Conservation (phyloP, 495 filamentous ascomycete genomes). For the Neurospora sublineolata region DNA sequence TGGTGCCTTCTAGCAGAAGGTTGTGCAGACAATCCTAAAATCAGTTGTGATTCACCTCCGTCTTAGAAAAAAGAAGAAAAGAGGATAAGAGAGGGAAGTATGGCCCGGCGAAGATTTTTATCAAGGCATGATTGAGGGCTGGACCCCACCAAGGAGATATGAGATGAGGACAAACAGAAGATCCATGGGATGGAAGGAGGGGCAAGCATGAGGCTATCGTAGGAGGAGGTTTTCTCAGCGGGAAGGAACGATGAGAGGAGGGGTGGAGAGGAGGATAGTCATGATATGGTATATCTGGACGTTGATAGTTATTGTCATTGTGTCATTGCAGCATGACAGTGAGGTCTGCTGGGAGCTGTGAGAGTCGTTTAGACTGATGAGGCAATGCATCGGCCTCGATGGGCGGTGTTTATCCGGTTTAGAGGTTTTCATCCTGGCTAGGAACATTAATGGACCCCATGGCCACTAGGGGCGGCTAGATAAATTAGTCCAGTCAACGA, state of each 20-base stretch:
- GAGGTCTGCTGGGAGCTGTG: background rate
- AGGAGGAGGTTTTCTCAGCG: background rate
- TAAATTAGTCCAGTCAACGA: background rate
- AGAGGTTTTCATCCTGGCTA: background rate
- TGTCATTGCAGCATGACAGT: background rate
- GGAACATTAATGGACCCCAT: background rate
- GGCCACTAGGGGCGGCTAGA: background rate
- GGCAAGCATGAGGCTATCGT: background rate
- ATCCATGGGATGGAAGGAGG: background rate
- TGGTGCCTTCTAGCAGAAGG: background rate
- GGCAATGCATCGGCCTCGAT: background rate
- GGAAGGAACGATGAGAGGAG: background rate
- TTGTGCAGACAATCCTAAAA: background rate
- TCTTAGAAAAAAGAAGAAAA: background rate
- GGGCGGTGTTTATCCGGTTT: background rate
- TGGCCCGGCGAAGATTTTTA: background rate
- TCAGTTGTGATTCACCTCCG: background rate
- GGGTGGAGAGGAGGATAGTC: background rate
- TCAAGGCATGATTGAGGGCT: background rate
- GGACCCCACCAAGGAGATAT: background rate
- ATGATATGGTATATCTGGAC: background rate
- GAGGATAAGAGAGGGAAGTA: background rate
- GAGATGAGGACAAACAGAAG: background rate
- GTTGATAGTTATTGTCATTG: background rate
- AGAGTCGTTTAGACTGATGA: background rate